phyloP scores from a whole-genome alignment of 73 alveolate genomes.

The Paramecium biaurelia region DNA sequence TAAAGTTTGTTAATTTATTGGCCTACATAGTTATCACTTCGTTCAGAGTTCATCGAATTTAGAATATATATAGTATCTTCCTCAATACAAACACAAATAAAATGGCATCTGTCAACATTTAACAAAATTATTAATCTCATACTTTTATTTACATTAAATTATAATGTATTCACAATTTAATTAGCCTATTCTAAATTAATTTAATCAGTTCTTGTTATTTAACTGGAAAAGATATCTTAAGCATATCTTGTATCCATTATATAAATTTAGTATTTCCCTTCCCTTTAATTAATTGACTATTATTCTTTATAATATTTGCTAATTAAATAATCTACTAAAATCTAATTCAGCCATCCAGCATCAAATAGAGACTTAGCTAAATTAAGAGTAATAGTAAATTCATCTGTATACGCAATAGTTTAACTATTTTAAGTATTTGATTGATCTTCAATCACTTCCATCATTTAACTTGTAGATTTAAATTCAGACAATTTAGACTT shows the following conservation, averaged over 20 bases:
- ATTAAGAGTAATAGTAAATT: background rate
- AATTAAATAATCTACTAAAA: background rate
- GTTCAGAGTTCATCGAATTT: background rate
- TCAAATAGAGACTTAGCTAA: background rate
- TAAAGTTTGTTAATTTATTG: background rate
- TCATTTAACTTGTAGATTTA: too few relatives aligned
- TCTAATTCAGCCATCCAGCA: background rate
- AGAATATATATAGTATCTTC: background rate
- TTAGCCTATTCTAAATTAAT: background rate
- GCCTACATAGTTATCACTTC: background rate
- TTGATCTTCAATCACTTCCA: too few relatives aligned
- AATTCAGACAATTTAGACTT: background rate
- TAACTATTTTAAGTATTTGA: background rate
- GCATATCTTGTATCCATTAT: background rate
- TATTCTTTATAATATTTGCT: background rate
- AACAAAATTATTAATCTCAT: background rate
- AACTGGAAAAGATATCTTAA: background rate
- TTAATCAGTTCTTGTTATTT: background rate
- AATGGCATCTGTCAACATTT: background rate
- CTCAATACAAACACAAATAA: background rate
- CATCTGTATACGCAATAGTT: background rate
- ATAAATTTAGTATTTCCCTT: background rate
- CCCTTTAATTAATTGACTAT: background rate
- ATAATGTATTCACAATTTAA: background rate
- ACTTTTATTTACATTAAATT: background rate